A percentile compares a stretch with the other conserved stretches of the same genome.
These are phyloP conservation scores for Candida xyloterini DNA, from an alignment of 805 yeast species.

Conservation along the genomic window DNA sequence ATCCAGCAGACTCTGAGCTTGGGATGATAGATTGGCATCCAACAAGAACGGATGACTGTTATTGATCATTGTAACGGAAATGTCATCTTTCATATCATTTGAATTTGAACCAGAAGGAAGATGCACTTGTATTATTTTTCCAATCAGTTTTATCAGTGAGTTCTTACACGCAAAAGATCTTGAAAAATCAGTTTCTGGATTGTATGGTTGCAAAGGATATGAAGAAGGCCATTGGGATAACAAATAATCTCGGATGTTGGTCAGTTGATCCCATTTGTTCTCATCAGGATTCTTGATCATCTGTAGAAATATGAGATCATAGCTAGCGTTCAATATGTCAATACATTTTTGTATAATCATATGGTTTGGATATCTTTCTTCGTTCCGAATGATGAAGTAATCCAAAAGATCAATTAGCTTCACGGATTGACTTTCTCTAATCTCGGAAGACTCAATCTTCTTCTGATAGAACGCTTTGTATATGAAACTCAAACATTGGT, in stretches of 20 bases:
- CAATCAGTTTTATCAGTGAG: slow-evolving; percentile 72
- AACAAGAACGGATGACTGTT: slow-evolving; percentile 65
- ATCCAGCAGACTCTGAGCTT: slow-evolving; percentile 69
- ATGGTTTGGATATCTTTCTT: slow-evolving; percentile 21
- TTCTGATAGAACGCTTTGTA: slow-evolving; percentile 25
- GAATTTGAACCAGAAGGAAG: slow-evolving; percentile 34
- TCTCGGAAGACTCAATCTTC: slow-evolving; percentile 21
- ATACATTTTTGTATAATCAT: slow-evolving; percentile 26
- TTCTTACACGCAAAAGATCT: slow-evolving; percentile 58
- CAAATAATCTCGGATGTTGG: slow-evolving; percentile 55
- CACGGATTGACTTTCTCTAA: slow-evolving; percentile 18
- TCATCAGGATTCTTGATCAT: slow-evolving; percentile 48
- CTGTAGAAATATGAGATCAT: slow-evolving; percentile 42
- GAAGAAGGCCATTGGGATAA: slow-evolving; percentile 57
- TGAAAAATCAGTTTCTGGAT: slow-evolving; percentile 46
- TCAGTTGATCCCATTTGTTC: slow-evolving; percentile 52
- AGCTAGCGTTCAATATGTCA: slow-evolving; percentile 39
- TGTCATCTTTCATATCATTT: slow-evolving; percentile 27
- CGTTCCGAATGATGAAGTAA: slow-evolving; percentile 21
- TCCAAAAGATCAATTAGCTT: slow-evolving; percentile 25
- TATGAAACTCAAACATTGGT: slow-evolving; percentile 25
- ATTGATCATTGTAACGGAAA: slow-evolving; percentile 49
- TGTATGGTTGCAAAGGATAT: slow-evolving; percentile 50
- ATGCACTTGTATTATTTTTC: slow-evolving; percentile 55
- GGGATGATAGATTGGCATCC: slow-evolving; percentile 52